Evolutionary conservation across 1,284 basidiomycete species (phyloP).

Genomic region (Athelia psychrophila): DNA sequence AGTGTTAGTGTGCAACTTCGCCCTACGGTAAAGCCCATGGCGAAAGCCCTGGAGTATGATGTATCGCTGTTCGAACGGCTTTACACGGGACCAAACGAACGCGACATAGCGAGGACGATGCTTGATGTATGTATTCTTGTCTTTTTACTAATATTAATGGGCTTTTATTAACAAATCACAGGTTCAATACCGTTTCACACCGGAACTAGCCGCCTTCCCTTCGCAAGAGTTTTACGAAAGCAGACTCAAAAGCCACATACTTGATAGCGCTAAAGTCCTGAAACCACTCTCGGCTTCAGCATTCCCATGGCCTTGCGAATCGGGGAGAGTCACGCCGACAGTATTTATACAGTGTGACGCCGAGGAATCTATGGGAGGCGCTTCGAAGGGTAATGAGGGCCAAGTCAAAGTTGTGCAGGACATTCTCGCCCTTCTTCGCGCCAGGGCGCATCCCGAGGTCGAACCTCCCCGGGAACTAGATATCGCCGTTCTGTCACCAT

Average conservation of each 20-base stretch:
- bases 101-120: slow-evolving; percentile 52
- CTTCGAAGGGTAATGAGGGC: slow-evolving; percentile 59
- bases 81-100: slow-evolving; percentile 37
- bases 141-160: too few species aligned
- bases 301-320: slow-evolving; percentile 54
- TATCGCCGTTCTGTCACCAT: slow-evolving; percentile 57
- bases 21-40: slow-evolving; percentile 58
- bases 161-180: slow-evolving; percentile 15
- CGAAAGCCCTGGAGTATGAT: slow-evolving; percentile 52
- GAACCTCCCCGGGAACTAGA: slow-evolving; percentile 23
- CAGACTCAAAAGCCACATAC: slow-evolving; percentile 44
- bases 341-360: slow-evolving; percentile 54
- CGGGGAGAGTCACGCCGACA: slow-evolving; percentile 38
- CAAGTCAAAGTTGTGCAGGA: slow-evolving; percentile 49
- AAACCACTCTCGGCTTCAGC: slow-evolving; percentile 32
- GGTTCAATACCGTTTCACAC: slow-evolving; percentile 63
- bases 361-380: slow-evolving; percentile 57
- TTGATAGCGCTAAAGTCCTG: slow-evolving; percentile 37
- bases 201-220: slow-evolving; percentile 54
- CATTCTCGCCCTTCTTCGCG: slow-evolving; percentile 38
- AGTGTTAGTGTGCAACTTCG: slow-evolving; percentile 55
- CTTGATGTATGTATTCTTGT: slow-evolving; percentile 40
- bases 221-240: slow-evolving; percentile 60
- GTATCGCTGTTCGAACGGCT: slow-evolving; percentile 59
- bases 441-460: slow-evolving; percentile 17